Evolutionary conservation across 2,329 filamentous ascomycete species (phyloP).

Genomic region (Proliferodiscus dingleyae): DNA sequence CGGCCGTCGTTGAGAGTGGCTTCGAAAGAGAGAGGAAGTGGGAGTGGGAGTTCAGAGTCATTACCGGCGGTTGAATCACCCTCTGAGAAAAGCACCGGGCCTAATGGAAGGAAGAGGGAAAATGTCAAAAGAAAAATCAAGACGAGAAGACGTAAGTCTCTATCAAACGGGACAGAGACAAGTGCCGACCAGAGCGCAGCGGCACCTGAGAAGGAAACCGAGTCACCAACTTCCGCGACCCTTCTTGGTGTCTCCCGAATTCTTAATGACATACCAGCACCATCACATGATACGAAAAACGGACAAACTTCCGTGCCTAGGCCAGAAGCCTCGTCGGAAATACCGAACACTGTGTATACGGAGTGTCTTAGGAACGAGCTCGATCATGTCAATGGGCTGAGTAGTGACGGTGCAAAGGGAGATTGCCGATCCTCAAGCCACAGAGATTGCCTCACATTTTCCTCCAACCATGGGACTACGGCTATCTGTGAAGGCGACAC

Average conservation of each 20-base stretch:
- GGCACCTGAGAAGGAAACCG: conserved; percentile 5
- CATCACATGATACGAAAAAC: neutral
- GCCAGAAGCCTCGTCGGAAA: neutral
- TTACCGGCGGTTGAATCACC: conserved; percentile 14
- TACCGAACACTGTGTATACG: neutral
- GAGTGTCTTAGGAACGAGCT: neutral
- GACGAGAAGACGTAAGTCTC: conserved; percentile 23
- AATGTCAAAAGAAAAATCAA: conserved; percentile 29
- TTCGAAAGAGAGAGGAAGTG: conserved; percentile 12
- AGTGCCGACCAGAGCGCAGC: neutral
- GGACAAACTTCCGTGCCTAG: conserved; percentile 3
- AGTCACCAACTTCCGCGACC: conserved; percentile 13
- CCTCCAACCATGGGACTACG: neutral
- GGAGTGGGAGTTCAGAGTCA: conserved; percentile 15
- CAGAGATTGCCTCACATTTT: neutral
- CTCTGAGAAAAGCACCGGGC: conserved; percentile 10
- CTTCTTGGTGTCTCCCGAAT: conserved; percentile 12
- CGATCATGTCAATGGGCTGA: neutral
- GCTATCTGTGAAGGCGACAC: conserved; percentile 77
- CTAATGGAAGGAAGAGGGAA: conserved; percentile 22
- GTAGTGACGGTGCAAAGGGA: neutral
- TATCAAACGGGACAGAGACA: conserved; percentile 7
- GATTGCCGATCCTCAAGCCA: neutral
- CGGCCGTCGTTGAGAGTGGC: conserved; percentile 12
- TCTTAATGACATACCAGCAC: conserved; percentile 14